Conservation (phyloP, 1,284 basidiomycete species). For the Inonotus obliquus region DNA sequence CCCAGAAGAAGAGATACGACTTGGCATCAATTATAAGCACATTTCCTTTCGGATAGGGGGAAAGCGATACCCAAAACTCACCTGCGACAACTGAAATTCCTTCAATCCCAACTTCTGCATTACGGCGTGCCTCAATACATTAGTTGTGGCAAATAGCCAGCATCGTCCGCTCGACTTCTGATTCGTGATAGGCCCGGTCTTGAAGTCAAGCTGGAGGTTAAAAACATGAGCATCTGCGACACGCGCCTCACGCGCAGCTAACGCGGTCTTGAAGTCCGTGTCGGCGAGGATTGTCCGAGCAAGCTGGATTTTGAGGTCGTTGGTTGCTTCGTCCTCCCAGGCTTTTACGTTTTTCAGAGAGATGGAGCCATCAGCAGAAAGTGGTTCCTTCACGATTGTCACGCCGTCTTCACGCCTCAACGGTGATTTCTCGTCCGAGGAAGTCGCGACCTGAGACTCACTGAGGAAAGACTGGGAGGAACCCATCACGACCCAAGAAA, state of each 20-base stretch:
- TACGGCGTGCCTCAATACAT: constrained; percentile 79
- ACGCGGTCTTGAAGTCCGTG: constrained; percentile 59
- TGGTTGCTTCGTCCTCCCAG: constrained; percentile 60
- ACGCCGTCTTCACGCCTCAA: too few relatives aligned
- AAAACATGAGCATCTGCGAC: constrained; percentile 79
- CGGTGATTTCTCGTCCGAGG: not conserved
- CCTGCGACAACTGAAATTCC: constrained; percentile 89
- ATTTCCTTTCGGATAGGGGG: not conserved
- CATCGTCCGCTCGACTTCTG: constrained; percentile 87
- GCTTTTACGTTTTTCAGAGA: constrained; percentile 49
- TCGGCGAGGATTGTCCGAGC: constrained; percentile 81
- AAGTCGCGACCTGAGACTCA: not conserved
- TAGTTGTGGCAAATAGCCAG: constrained; percentile 92
- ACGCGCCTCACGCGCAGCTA: constrained; percentile 60
- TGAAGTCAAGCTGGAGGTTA: constrained; percentile 76
- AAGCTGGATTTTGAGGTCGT: constrained; percentile 65
- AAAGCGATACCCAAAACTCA: constrained; percentile 31
- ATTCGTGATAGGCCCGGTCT: constrained; percentile 80
- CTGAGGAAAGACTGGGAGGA: not conserved
- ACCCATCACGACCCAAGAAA: not conserved
- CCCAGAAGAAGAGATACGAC: constrained; percentile 91
- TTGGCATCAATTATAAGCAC: constrained; percentile 26
- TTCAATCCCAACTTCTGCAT: constrained; percentile 83
- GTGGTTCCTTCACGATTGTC: constrained; percentile 21
- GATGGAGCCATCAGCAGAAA: constrained; percentile 50